phyloP scores from a whole-genome alignment of 225 moss, liverwort and hornwort genomes.

The Marchantia polymorpha region DNA sequence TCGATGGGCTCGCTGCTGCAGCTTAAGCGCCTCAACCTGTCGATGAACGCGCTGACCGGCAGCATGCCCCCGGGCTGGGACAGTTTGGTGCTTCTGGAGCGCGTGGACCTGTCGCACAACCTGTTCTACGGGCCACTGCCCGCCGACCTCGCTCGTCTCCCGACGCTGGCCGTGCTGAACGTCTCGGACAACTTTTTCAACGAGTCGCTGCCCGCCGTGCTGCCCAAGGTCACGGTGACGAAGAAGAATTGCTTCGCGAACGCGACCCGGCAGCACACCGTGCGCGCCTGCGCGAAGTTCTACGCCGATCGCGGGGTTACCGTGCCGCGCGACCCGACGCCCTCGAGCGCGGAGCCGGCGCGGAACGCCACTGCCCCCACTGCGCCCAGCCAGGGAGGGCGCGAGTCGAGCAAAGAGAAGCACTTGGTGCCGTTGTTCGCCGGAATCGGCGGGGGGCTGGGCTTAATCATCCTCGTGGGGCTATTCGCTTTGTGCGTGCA shows the following conservation, averaged over 20 bases:
- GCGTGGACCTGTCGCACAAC: conserved; percentile 63
- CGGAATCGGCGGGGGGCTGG: conserved; percentile 63
- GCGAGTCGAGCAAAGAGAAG: conserved; percentile 16
- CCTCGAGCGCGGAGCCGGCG: not conserved
- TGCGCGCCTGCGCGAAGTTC: conserved; percentile 58
- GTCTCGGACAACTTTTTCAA: conserved; percentile 81
- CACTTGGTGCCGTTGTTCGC: conserved; percentile 70
- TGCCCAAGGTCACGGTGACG: conserved; percentile 45
- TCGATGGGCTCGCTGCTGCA: conserved; percentile 49
- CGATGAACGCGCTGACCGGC: conserved; percentile 59
- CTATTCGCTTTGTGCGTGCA: conserved; percentile 56
- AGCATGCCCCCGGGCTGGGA: conserved; percentile 53
- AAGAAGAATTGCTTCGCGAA: conserved; percentile 77
- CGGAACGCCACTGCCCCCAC: not conserved
- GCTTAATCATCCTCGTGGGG: conserved; percentile 57
- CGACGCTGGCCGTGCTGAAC: conserved; percentile 44
- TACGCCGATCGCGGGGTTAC: conserved; percentile 46
- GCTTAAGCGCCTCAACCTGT: conserved; percentile 54
- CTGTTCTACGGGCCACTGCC: conserved; percentile 63
- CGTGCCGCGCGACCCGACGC: conserved; percentile 4
- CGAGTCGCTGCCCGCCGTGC: conserved; percentile 48
- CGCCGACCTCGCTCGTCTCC: conserved; percentile 37
- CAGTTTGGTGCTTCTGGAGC: conserved; percentile 39
- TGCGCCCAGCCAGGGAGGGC: not conserved
- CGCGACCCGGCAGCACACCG: conserved; percentile 52